These are phyloP conservation scores for Penicillium crustosum DNA, from an alignment of 2,329 filamentous ascomycete species.

Conservation along the genomic window DNA sequence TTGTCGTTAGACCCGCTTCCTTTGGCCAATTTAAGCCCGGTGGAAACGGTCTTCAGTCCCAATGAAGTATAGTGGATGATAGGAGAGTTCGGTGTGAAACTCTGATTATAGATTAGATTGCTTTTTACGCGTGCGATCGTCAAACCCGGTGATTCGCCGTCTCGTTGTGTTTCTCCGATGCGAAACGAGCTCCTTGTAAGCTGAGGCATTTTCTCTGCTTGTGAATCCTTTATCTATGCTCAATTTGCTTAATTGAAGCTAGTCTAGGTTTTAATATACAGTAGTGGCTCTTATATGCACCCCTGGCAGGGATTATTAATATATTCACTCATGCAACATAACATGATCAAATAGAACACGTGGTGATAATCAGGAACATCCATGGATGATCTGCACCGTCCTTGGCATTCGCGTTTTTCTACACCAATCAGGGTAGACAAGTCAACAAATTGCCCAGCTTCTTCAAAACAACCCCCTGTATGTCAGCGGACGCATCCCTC, in stretches of 20 bases:
- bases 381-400: slow-evolving; percentile 5
- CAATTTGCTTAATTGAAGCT: not conserved
- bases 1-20: not conserved
- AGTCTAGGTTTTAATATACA: not conserved
- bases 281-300: not conserved
- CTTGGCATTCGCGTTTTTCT: not conserved
- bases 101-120: not conserved
- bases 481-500: slow-evolving; percentile 55
- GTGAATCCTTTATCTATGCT: not conserved
- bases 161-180: not conserved
- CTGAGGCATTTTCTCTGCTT: not conserved
- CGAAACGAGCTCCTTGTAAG: not conserved
- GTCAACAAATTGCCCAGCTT: slow-evolving; percentile 52
- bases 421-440: slow-evolving; percentile 44
- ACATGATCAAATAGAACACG: not conserved
- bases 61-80: slow-evolving; percentile 3
- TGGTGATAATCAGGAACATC: not conserved
- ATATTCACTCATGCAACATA: not conserved
- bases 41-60: not conserved
- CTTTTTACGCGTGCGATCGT: not conserved
- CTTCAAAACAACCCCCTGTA: slow-evolving; percentile 53
- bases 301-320: not conserved
- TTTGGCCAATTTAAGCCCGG: not conserved
- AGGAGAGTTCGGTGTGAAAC: not conserved
- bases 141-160: not conserved